Percentiles rank a stretch among this genome's conserved stretches.
Evolutionary conservation across 345 rosid species (phyloP).

Genomic region (Erodium maritimum): DNA sequence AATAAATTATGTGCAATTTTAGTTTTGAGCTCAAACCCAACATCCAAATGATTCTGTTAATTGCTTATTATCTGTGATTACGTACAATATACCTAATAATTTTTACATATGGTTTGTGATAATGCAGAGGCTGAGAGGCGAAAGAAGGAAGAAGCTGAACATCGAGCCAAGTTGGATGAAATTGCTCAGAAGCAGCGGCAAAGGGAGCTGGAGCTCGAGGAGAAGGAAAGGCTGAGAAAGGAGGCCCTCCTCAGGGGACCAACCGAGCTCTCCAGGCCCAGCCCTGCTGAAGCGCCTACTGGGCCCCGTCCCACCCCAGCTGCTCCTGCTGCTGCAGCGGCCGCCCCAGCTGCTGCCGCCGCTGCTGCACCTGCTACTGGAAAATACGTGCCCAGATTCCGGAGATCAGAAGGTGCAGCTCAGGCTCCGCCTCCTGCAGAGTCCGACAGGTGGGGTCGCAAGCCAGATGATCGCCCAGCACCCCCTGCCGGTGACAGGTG

Average conservation of each 20-base stretch:
- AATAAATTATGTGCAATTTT: too few relatives aligned
- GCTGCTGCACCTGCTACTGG: constrained; percentile 26
- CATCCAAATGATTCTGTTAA: background rate
- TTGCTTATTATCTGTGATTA: background rate
- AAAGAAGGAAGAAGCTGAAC: constrained; percentile 66
- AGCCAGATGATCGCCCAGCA: constrained; percentile 35
- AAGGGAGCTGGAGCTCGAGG: constrained; percentile 70
- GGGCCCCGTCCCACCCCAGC: constrained; percentile 11
- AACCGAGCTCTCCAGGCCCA: constrained; percentile 33
- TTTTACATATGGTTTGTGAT: background rate
- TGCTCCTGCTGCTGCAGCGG: constrained; percentile 9
- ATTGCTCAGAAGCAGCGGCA: constrained; percentile 89
- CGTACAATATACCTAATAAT: background rate
- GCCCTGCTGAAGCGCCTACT: constrained; percentile 28
- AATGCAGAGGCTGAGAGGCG: constrained; percentile 73
- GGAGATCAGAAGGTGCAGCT: constrained; percentile 24
- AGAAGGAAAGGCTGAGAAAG: constrained; percentile 48
- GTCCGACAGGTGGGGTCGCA: constrained; percentile 42
- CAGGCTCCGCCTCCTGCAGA: constrained; percentile 26
- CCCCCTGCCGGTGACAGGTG: constrained; percentile 37
- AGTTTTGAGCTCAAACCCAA: too few relatives aligned
- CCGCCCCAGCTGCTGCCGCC: constrained; percentile 30
- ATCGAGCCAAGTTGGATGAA: constrained; percentile 74
- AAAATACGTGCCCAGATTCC: constrained; percentile 59
- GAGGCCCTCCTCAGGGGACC: constrained; percentile 47